Conservation (phyloP, 371 early-diverging fungal species). For the Rhizopus stolonifer region DNA sequence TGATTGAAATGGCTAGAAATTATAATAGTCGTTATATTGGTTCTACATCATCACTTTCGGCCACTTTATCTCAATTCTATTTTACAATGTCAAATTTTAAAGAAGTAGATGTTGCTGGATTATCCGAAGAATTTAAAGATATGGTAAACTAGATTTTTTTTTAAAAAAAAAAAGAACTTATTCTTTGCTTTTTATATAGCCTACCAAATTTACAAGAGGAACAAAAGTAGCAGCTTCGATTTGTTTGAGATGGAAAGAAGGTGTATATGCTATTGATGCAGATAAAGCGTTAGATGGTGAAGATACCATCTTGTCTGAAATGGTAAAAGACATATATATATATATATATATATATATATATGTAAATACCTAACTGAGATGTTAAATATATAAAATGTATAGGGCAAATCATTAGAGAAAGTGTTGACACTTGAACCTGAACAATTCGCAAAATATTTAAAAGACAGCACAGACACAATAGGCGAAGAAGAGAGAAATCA, state of each 20-base stretch:
- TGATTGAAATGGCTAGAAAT: slow-evolving; percentile 47
- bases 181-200: slow-evolving; percentile 25
- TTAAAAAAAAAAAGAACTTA: neutral
- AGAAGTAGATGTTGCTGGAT: slow-evolving; percentile 55
- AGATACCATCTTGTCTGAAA: slow-evolving; percentile 60
- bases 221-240: slow-evolving; percentile 64
- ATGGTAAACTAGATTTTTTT: slow-evolving; percentile 37
- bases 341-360: too few species aligned
- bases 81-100: slow-evolving; percentile 71
- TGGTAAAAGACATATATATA: too few species aligned
- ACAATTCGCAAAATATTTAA: slow-evolving; percentile 69
- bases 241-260: slow-evolving; percentile 63
- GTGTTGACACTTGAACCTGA: slow-evolving; percentile 66
- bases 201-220: slow-evolving; percentile 56
- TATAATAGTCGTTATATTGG: slow-evolving; percentile 64
- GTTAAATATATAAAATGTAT: neutral
- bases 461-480: slow-evolving; percentile 44
- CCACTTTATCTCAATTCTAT: slow-evolving; percentile 76
- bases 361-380: too few species aligned
- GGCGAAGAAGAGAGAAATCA: slow-evolving; percentile 39
- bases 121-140: slow-evolving; percentile 63
- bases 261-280: slow-evolving; percentile 81
- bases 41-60: slow-evolving; percentile 90
- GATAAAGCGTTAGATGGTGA: slow-evolving; percentile 75
- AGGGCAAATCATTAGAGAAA: slow-evolving; percentile 88